phyloP scores from a whole-genome alignment of 768 basidiomycete genomes.

The Hortiboletus flavorubellus region DNA sequence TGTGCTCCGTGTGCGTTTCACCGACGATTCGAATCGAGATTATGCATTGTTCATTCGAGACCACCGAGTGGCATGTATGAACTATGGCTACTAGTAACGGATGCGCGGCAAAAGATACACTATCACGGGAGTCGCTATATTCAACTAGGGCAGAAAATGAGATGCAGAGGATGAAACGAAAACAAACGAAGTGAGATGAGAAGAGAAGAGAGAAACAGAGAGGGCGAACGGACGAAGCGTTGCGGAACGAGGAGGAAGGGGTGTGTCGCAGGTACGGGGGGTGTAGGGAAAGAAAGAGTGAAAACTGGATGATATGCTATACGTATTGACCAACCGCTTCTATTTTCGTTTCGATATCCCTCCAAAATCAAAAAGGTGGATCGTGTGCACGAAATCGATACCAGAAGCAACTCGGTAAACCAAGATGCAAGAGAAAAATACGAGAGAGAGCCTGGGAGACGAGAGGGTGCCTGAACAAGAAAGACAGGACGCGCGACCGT shows the following conservation, averaged over 20 bases:
- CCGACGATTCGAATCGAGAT: background rate
- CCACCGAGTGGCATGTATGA: background rate
- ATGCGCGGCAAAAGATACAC: conserved; percentile 18
- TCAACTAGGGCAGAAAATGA: background rate
- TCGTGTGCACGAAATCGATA: conserved; percentile 4
- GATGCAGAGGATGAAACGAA: background rate
- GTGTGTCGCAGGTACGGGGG: conserved; percentile 14
- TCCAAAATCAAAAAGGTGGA: conserved; percentile 6
- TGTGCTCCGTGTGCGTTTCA: too few species aligned
- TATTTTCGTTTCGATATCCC: conserved; percentile 3
- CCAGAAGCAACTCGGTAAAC: conserved; percentile 7
- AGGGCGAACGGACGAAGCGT: background rate
- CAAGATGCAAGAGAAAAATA: conserved; percentile 1
- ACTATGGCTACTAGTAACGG: background rate
- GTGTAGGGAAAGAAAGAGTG: background rate
- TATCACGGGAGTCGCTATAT: conserved; percentile 12
- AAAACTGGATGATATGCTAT: conserved; percentile 15
- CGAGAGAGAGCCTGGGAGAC: too few species aligned
- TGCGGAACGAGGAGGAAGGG: background rate
- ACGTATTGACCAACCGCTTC: conserved; percentile 3
- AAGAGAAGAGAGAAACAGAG: background rate
- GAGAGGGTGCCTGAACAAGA: background rate
- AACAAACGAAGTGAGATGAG: background rate
- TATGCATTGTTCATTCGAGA: conserved; percentile 3
- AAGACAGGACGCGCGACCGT: background rate